Evolutionary conservation across 2,329 filamentous ascomycete genomes (phyloP), one percentile per base, ranked within the genome.

Genomic region (Alternaria atra): DNA sequence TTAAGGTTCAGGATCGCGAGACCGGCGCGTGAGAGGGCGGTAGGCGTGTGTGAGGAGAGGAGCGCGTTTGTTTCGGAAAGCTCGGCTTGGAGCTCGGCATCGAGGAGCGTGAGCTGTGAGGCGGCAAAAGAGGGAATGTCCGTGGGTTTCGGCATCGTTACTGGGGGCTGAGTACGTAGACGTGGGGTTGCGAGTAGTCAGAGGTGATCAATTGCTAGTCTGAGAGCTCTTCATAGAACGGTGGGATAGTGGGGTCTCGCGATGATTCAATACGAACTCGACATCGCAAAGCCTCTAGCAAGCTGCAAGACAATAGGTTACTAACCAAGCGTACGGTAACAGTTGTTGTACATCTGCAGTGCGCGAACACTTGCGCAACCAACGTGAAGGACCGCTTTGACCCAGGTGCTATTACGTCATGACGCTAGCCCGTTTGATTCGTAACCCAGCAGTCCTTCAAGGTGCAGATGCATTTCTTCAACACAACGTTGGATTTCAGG

Each of bases 1-100:
- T 87, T 82, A 8, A 98, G 87, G 78, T 94, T 94, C 15, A 89
- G 87, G 70, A 95, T 84, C 32, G 92, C 92, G 40, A 93, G 84
- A n/a, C 92, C 92, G 6, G 91, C 91, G 60, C 90, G 88, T 73
- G 92, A 87, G 12, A 96, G 87, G 1, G 87, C 84, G 0, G 85
- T 81, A 5, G 92, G 92, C 48, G 89, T 88, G 76, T 91, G 87
- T 46, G 85, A 86, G 44, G 87, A 84, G 60, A 93, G 85, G 59
- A 93, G 86, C 40, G 84, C 80, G 66, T 88, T 85, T 23, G 90
- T 92, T 78, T 93, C 90, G 47, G 85, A 82, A 50, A 92, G 83
- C 78, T 95, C 92, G 71, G 89, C 87, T 70, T 88, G 84, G 30
- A 93, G 88, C 79, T 96, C 92, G 52, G 73, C 83, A 46, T 88